Percentiles rank a stretch among this genome's conserved stretches.
Evolutionary conservation across 192 early-diverging fungal genomes (phyloP).

Genomic region (Chytriomyces sp.): DNA sequence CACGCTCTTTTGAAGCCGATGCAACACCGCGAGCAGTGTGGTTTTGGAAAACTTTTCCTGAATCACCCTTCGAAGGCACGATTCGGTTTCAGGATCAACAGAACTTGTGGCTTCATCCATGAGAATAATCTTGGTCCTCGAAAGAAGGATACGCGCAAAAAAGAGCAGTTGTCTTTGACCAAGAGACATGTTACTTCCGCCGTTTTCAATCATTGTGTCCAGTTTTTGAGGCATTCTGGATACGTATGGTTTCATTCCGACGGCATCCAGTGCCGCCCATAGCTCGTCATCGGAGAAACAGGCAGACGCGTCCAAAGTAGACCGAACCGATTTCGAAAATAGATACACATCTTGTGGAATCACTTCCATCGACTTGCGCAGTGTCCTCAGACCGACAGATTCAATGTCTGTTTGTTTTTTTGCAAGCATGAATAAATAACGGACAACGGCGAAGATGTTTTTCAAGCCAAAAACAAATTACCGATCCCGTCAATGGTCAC

Average conservation of each 20-base stretch:
- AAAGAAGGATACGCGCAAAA: conserved; percentile 52
- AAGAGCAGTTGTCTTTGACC: conserved; percentile 60
- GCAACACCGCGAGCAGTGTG: conserved; percentile 82
- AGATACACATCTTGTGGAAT: conserved; percentile 65
- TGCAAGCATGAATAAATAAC: too few relatives aligned
- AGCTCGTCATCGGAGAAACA: conserved; percentile 65
- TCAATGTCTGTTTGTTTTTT: conserved; percentile 43
- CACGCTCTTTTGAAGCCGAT: conserved; percentile 69
- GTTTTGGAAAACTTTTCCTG: conserved; percentile 45
- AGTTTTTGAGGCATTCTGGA: conserved; percentile 27
- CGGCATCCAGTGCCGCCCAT: conserved; percentile 63
- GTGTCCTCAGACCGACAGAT: conserved; percentile 45
- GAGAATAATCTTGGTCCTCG: conserved; percentile 50
- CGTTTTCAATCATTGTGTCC: conserved; percentile 43
- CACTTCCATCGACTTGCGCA: conserved; percentile 51
- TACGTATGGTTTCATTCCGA: conserved; percentile 48
- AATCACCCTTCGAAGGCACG: conserved; percentile 66
- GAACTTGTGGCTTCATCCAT: conserved; percentile 57
- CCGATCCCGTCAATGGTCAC: conserved; percentile 74
- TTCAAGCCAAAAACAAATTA: conserved; percentile 17
- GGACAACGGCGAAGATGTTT: too few relatives aligned
- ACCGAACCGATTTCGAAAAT: conserved; percentile 48
- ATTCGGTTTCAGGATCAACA: conserved; percentile 74
- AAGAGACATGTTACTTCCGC: conserved; percentile 52
- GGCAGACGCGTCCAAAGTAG: conserved; percentile 70